phyloP scores from a whole-genome alignment of 257 asterid genomes.

The Solanum peruvianum region DNA sequence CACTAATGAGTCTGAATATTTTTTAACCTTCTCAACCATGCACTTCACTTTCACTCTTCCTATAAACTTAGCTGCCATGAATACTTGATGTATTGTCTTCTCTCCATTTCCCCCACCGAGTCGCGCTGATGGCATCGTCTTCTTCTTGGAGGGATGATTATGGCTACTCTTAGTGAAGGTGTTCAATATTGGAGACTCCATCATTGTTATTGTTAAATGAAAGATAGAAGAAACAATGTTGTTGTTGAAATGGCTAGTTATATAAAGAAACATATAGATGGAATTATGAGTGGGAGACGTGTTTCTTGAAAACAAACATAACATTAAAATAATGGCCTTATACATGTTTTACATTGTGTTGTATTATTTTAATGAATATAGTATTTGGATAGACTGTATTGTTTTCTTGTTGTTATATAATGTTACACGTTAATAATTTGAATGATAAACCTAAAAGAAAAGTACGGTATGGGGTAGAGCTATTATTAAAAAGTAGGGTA shows the following conservation, averaged over 20 bases:
- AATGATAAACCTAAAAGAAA: too few relatives aligned
- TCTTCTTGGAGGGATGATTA: background rate
- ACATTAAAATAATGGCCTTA: background rate
- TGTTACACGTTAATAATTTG: too few relatives aligned
- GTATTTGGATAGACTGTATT: background rate
- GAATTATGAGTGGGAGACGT: background rate
- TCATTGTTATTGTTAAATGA: background rate
- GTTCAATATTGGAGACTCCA: background rate
- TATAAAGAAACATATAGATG: background rate
- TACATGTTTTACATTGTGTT: background rate
- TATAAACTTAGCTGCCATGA: conserved; percentile 20
- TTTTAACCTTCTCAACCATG: conserved; percentile 37
- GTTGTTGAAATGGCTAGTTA: background rate
- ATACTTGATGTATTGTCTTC: background rate
- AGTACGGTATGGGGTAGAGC: too few relatives aligned
- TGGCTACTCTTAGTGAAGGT: background rate
- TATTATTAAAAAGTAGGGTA: background rate
- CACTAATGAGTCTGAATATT: conserved; percentile 15
- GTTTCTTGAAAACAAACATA: background rate
- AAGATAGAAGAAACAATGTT: background rate
- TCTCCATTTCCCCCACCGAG: background rate
- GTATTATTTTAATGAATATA: too few relatives aligned
- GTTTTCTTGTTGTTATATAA: too few relatives aligned
- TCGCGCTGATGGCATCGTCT: background rate
- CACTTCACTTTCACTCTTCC: conserved; percentile 27